Percentiles rank a stretch among this genome's conserved stretches.
Conservation (phyloP, 2,329 filamentous ascomycete genomes). For the Aspergillus candidus region DNA sequence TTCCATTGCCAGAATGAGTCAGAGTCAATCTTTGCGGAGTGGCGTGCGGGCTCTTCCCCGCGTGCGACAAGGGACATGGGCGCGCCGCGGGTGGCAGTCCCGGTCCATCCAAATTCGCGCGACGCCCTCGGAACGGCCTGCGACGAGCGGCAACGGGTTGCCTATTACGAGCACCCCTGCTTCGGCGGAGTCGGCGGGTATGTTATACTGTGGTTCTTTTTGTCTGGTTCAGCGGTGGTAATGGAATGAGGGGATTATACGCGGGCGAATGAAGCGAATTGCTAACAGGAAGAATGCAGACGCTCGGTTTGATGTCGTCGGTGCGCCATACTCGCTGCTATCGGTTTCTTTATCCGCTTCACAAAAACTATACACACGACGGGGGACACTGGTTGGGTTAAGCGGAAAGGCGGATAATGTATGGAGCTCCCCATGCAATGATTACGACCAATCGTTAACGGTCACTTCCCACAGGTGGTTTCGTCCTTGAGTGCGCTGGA, state of each 20-base stretch:
- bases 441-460: background rate
- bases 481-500: slow-evolving; percentile 84
- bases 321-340: slow-evolving; percentile 84
- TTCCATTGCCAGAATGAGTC: slow-evolving; percentile 26
- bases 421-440: slow-evolving; percentile 21
- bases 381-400: slow-evolving; percentile 83
- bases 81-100: slow-evolving; percentile 21
- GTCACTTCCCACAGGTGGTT: slow-evolving; percentile 55
- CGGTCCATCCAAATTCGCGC: slow-evolving; percentile 42
- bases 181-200: slow-evolving; percentile 40
- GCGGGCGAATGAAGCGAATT: background rate
- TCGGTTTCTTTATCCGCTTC: slow-evolving; percentile 90
- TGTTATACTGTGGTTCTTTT: slow-evolving; percentile 4
- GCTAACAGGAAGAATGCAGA: slow-evolving; percentile 50
- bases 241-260: too few species aligned
- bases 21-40: slow-evolving; percentile 32
- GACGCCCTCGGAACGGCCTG: slow-evolving; percentile 34
- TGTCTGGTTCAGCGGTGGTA: too few species aligned
- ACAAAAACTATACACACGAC: slow-evolving; percentile 84
- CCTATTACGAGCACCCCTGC: slow-evolving; percentile 33
- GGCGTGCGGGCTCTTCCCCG: slow-evolving; percentile 27
- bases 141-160: slow-evolving; percentile 31
- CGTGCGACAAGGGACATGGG: slow-evolving; percentile 15
- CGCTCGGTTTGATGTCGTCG: slow-evolving; percentile 89
- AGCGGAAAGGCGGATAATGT: slow-evolving; percentile 90